phyloP scores from a whole-genome alignment of 257 asterid genomes.

The Nicotiana sylvestris region DNA sequence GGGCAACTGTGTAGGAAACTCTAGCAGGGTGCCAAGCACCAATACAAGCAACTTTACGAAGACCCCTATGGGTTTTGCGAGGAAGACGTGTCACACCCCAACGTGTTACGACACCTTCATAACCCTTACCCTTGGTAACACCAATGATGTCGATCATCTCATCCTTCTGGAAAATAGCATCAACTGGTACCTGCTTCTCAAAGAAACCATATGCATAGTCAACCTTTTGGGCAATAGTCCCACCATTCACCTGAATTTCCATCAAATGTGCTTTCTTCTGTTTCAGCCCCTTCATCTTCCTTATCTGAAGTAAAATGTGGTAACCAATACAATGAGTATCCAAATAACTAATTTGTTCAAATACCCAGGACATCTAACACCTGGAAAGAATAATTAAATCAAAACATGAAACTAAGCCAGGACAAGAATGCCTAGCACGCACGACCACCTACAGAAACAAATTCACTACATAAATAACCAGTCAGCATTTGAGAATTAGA shows the following conservation, averaged over 20 bases:
- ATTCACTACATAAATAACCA: neutral
- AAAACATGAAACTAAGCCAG: neutral
- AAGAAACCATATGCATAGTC: constrained; percentile 58
- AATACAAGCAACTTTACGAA: constrained; percentile 61
- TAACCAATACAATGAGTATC: neutral
- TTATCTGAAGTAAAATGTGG: constrained; percentile 29
- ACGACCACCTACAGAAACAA: neutral
- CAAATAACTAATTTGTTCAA: neutral
- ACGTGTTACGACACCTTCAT: constrained; percentile 64
- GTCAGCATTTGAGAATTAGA: neutral
- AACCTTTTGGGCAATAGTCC: constrained; percentile 59
- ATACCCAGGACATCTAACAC: too few species aligned
- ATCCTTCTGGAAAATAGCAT: constrained; percentile 58
- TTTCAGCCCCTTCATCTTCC: constrained; percentile 62
- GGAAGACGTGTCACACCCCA: constrained; percentile 75
- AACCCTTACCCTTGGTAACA: constrained; percentile 61
- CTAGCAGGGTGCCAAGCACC: constrained; percentile 71
- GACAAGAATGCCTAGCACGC: neutral
- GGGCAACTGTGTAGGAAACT: constrained; percentile 54
- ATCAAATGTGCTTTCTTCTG: constrained; percentile 63
- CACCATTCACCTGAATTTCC: constrained; percentile 67
- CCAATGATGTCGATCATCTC: constrained; percentile 64
- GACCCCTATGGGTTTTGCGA: constrained; percentile 64
- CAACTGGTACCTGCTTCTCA: constrained; percentile 57
- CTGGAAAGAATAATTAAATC: too few species aligned